These are phyloP conservation scores for Quercus engelmannii DNA, from an alignment of 306 rosid species.

Conservation along the genomic window DNA sequence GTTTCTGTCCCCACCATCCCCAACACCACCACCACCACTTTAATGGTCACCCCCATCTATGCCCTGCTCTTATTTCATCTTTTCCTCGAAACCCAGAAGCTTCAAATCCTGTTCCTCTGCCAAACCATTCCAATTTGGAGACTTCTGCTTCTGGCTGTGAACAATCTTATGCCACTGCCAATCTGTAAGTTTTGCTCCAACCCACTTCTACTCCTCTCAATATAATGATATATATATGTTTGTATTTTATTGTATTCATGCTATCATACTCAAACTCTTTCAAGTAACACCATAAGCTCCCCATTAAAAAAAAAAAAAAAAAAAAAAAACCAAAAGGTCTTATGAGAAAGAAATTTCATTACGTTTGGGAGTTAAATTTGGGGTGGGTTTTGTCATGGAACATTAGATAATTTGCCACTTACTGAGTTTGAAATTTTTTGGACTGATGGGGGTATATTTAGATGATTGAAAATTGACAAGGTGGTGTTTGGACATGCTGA, in stretches of 20 bases:
- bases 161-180: neutral
- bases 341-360: neutral
- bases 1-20: neutral
- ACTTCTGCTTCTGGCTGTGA: conserved; percentile 2
- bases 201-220: neutral
- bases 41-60: conserved; percentile 9
- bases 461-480: neutral
- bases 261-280: neutral
- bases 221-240: neutral
- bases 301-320: too few relatives aligned
- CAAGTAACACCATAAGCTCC: neutral
- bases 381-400: neutral
- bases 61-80: neutral
- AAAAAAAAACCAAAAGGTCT: neutral
- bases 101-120: neutral
- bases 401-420: neutral
- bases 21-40: neutral
- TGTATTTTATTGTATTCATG: neutral
- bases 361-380: neutral
- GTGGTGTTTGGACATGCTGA: neutral
- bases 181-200: conserved; percentile 10
- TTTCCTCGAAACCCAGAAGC: conserved; percentile 19
- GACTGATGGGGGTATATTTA: neutral
- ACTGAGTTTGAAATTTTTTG: too few relatives aligned
- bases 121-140: neutral